phyloP scores from a whole-genome alignment of 495 filamentous ascomycete genomes.

The Penicillium cataractarum region DNA sequence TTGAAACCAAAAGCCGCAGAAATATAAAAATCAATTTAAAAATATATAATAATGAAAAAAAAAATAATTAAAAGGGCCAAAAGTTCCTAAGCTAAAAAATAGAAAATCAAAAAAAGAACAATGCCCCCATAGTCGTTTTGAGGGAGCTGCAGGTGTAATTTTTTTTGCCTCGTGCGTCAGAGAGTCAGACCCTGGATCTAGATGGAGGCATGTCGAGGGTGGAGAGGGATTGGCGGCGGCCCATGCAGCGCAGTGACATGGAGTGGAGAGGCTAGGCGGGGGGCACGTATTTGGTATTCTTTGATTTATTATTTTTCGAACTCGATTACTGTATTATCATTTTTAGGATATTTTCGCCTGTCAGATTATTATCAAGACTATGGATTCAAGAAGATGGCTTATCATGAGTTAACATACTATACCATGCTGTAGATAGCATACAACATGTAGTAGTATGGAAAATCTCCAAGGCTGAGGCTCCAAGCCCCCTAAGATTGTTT shows the following conservation, averaged over 20 bases:
- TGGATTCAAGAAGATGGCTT: too few species aligned
- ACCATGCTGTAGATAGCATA: too few species aligned
- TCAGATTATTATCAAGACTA: too few species aligned
- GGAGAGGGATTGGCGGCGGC: slow-evolving; percentile 33
- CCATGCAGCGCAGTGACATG: slow-evolving; percentile 32
- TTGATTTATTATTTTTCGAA: background rate
- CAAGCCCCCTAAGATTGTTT: too few species aligned
- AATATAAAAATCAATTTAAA: slow-evolving; percentile 10
- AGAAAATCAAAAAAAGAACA: slow-evolving; percentile 25
- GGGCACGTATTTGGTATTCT: background rate
- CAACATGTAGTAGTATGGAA: too few species aligned
- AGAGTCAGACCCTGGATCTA: slow-evolving; percentile 34
- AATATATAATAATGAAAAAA: slow-evolving; percentile 10
- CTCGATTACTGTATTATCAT: background rate
- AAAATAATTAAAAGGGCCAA: slow-evolving; percentile 18
- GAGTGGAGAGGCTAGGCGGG: slow-evolving; percentile 8
- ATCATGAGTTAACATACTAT: too few species aligned
- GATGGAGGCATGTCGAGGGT: slow-evolving; percentile 27
- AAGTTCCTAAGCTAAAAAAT: slow-evolving; percentile 4
- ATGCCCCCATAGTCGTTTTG: slow-evolving; percentile 34
- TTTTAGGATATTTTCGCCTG: background rate
- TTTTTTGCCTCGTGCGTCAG: slow-evolving; percentile 42
- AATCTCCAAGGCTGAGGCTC: too few species aligned
- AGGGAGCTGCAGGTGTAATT: slow-evolving; percentile 37
- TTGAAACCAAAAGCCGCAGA: slow-evolving; percentile 9